Evolutionary conservation across 768 basidiomycete species (phyloP).

Genomic region (Kwoniella europaea): DNA sequence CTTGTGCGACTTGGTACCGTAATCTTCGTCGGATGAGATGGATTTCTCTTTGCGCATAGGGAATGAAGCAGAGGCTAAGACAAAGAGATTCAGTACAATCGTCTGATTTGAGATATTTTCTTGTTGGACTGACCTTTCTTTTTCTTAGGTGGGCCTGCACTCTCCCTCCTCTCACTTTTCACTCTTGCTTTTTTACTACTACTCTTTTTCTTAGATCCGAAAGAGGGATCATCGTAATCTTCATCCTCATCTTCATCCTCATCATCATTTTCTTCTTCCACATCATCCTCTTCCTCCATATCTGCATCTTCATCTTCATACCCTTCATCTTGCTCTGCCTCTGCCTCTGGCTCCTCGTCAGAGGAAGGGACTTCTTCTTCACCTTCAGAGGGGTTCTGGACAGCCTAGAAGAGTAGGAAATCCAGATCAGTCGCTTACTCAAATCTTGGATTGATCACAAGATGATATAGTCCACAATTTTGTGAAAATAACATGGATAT

Average conservation of each 20-base stretch:
- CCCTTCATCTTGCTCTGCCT: constrained; percentile 21
- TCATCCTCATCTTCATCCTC: constrained; percentile 46
- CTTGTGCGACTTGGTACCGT: constrained; percentile 52
- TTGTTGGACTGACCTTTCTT: constrained; percentile 10
- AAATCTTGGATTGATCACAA: no score
- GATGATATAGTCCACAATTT: no score
- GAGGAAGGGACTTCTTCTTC: constrained; percentile 29
- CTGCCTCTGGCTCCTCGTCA: constrained; percentile 22
- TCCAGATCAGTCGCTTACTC: no score
- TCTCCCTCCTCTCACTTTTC: constrained; percentile 17
- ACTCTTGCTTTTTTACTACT: constrained; percentile 10
- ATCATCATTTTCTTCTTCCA: constrained; percentile 33
- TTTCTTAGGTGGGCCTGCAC: constrained; percentile 26
- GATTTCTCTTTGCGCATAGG: constrained; percentile 36
- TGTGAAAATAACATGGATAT: no score
- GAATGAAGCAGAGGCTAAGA: constrained; percentile 38
- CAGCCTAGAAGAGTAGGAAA: background rate
- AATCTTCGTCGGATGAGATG: constrained; percentile 52
- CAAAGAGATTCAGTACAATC: background rate
- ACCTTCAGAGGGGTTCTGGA: constrained; percentile 21
- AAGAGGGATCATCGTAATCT: constrained; percentile 40
- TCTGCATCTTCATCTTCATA: constrained; percentile 37
- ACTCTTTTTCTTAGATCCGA: constrained; percentile 37
- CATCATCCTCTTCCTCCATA: constrained; percentile 33
- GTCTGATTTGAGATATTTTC: no score